Base-by-base conservation (phyloP, 2,329 filamentous ascomycete species). In the Fusarium euwallaceae region DNA sequence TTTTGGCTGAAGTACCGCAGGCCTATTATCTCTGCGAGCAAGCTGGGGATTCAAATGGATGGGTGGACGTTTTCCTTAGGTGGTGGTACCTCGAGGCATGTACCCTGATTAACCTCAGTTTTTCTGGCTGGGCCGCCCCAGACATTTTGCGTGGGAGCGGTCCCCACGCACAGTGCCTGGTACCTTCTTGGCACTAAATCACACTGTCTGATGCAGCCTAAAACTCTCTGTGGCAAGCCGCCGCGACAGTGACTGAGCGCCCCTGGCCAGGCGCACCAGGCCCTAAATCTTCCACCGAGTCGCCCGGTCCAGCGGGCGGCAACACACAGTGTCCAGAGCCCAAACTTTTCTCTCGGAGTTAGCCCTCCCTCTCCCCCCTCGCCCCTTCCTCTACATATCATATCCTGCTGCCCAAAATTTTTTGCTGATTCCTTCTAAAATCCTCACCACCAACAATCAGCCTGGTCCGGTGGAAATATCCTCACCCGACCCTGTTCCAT, bases 331-430 rank as follows among this genome's bases (percentile, higher is more conserved):
- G 72, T 43, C 56, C 36, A 64, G 39, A 55, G 32, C 67, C 62
- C 34, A 67, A 65, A 69, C 53, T 67, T 64, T 73, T 53, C 56
- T 65, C 69, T 69, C 70, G 56, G 64, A 68, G 64, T 66, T 66
- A 75, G 69, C 71, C 71, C 73, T 72, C 59, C 66, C 67, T 51
- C 67, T 73, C 70, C 76, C 76, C 75, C 75, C 79, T 78, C 80
- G 78, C 78, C 78, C 77, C 78, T 80, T 77, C 77, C 75, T 60
- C 76, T 76, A 72, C 78, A 80, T 79, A 78, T 81, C 76, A 78
- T 76, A 81, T 80, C 76, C 81, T 80, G 78, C 80, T 80, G 82
- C 82, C 81, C 81, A 82, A 83, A 79, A 71, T 81, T 78, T 82
- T 82, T 81, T 79, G 83, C 70, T 32, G 75, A 68, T 78, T 81